phyloP scores from a whole-genome alignment of 768 basidiomycete genomes.

The Thelephora aurantiotincta region DNA sequence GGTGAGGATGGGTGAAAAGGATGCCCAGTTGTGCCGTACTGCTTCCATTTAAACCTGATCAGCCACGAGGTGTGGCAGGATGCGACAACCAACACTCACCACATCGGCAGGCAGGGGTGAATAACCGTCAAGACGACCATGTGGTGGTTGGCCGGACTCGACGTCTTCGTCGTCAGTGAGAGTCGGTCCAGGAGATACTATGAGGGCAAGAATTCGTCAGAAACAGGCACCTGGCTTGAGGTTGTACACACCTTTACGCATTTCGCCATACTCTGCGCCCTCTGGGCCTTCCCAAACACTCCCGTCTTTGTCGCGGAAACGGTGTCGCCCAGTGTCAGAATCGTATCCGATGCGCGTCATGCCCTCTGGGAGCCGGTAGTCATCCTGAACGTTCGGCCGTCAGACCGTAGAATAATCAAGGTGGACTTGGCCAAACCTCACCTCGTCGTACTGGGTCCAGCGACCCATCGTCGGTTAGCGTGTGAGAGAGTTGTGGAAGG shows the following conservation, averaged over 20 bases:
- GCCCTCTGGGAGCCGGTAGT: conserved; percentile 38
- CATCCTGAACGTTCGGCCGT: conserved; percentile 20
- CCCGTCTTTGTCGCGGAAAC: conserved; percentile 44
- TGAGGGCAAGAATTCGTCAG: neutral
- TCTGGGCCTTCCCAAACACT: conserved; percentile 39
- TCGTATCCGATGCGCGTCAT: conserved; percentile 64
- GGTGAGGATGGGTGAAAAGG: conserved; percentile 11
- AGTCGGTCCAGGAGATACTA: neutral
- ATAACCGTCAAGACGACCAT: neutral
- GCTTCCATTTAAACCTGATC: neutral
- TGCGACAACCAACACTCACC: neutral
- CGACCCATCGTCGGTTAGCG: conserved; percentile 15
- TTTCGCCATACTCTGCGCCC: conserved; percentile 47
- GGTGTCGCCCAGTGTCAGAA: conserved; percentile 51
- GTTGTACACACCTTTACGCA: conserved; percentile 23
- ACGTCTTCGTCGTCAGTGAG: neutral
- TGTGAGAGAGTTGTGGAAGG: neutral
- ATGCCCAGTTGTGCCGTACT: conserved; percentile 5
- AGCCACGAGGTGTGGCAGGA: neutral
- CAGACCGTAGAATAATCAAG: neutral
- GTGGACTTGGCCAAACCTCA: conserved; percentile 6
- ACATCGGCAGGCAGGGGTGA: neutral
- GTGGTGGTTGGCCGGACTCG: neutral
- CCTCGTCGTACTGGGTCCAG: conserved; percentile 25
- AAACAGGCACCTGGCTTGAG: neutral